Percentiles rank a stretch among this genome's conserved stretches.
Evolutionary conservation across 352 stramenopile species (phyloP).

Genomic region (Elongisporangium anandrum): DNA sequence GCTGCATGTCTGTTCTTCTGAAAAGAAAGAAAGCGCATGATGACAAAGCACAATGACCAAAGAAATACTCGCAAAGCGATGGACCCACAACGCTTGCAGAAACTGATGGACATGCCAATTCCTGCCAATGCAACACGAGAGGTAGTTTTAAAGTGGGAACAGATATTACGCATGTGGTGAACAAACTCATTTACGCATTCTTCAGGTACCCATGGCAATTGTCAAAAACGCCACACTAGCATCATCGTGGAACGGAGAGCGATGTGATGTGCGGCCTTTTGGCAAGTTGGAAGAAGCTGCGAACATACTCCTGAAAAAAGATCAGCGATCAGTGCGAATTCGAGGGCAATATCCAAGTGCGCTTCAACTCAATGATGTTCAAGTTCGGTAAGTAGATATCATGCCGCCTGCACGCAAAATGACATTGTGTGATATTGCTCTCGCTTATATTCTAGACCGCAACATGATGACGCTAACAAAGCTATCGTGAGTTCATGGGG

Average conservation of each 20-base stretch:
- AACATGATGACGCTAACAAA: conserved; percentile 6
- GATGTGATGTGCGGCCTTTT: conserved; percentile 46
- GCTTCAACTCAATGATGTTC: conserved; percentile 8
- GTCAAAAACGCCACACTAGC: conserved; percentile 34
- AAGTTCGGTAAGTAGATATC: conserved; percentile 4
- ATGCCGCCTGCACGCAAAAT: background rate
- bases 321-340: conserved; percentile 19
- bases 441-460: conserved; percentile 6
- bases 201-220: conserved; percentile 24
- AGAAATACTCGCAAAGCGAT: background rate
- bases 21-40: background rate
- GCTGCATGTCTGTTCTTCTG: too few species aligned
- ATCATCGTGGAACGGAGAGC: conserved; percentile 56
- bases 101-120: conserved; percentile 56
- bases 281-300: conserved; percentile 28
- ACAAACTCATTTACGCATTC: background rate
- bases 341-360: conserved; percentile 20
- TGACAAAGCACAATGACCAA: background rate
- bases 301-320: conserved; percentile 27
- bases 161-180: background rate
- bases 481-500: background rate
- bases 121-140: conserved; percentile 30
- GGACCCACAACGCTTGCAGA: conserved; percentile 17
- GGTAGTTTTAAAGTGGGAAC: background rate
- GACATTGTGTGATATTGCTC: background rate